Percentiles rank a stretch among this genome's conserved stretches.
Evolutionary conservation across 2,329 filamentous ascomycete genomes (phyloP).

Genomic region (Epichloe sibirici): DNA sequence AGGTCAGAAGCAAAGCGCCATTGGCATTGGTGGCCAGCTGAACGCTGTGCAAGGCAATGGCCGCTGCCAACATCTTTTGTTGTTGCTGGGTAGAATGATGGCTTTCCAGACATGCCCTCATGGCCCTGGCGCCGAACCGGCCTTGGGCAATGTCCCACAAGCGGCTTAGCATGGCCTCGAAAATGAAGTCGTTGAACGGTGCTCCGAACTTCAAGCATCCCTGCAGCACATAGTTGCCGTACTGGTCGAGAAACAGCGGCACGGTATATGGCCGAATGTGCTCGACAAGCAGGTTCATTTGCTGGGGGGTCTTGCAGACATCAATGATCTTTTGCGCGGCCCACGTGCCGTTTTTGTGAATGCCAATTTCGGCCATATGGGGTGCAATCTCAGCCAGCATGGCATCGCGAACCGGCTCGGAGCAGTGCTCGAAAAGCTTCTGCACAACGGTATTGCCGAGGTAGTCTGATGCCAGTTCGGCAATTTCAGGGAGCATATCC

Average conservation of each 20-base stretch:
- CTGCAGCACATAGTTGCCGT: conserved; percentile 96
- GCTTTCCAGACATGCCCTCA: conserved; percentile 93
- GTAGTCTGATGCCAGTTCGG: conserved; percentile 89
- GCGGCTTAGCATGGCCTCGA: conserved; percentile 87
- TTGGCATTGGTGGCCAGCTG: conserved; percentile 95
- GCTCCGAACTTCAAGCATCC: conserved; percentile 86
- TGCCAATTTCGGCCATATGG: conserved; percentile 88
- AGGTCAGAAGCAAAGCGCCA: conserved; percentile 83
- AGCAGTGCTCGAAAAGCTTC: conserved; percentile 95
- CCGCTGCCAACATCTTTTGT: conserved; percentile 85
- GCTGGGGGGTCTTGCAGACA: conserved; percentile 71
- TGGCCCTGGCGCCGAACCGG: conserved; percentile 85
- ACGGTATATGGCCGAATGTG: conserved; percentile 76
- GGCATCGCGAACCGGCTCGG: conserved; percentile 75
- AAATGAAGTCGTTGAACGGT: conserved; percentile 91
- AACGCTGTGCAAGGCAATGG: conserved; percentile 92
- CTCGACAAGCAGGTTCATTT: conserved; percentile 77
- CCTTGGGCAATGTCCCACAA: conserved; percentile 93
- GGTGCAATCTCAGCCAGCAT: conserved; percentile 85
- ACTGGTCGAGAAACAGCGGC: conserved; percentile 90
- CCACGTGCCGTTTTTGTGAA: conserved; percentile 99
- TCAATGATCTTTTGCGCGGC: conserved; percentile 99
- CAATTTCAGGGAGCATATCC: conserved; percentile 93
- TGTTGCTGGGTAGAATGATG: conserved; percentile 92
- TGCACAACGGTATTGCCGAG: conserved; percentile 98